Base-by-base conservation (phyloP, 805 yeast genomes). In the Lachancea quebecensis region DNA sequence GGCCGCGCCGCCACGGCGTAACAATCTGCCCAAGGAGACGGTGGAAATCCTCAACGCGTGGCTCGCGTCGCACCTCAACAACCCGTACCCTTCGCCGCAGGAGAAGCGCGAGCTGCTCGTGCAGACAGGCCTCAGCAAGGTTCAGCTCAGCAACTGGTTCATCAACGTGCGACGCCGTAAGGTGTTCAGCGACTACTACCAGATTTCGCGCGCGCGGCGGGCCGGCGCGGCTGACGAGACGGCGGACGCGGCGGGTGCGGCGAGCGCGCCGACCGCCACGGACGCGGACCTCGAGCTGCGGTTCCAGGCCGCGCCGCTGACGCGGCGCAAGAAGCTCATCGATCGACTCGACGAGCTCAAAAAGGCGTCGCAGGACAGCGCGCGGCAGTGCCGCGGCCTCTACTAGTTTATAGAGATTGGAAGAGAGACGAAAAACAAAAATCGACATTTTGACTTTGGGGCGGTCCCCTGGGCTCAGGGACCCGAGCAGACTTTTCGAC, bases 131-230 rank as follows among this genome's bases (percentile, higher is more conserved):
- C 71, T 86, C 58, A 83, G 86, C 50, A 79, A 82, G 63, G 87
- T 84, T 49, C 95, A 86, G 64, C 72, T 86, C 49, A 75, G 85
- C 52, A 87, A 86, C 59, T 86, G 95, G 95, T 86, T 86, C 57
- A 87, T 86, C 58, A 86, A 86, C 60, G 95, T 91, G 15, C 75
- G 95, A 55, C 72, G 95, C 56, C 71, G 95, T 53, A 79, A 84
- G 58, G 75, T 86, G 6, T 65, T 64, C 36, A 55, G 55, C 39
- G 67, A 63, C 28, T 59, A 62, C 43, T 59, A 60, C 35, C 58
- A 56, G 35, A 25, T 48, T 44, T 44, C 47, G 35, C 43, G 44
- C 15, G 31, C 39, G 30, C 33, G 38, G 12, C 30, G 46, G 21
- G 38, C 38, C n/a, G 36, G 16, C 29, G 30, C 41, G 31, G 51